A percentile compares a stretch with the other conserved stretches of the same genome.
Evolutionary conservation across 306 rosid genomes (phyloP).

Genomic region (Lupinus albus): DNA sequence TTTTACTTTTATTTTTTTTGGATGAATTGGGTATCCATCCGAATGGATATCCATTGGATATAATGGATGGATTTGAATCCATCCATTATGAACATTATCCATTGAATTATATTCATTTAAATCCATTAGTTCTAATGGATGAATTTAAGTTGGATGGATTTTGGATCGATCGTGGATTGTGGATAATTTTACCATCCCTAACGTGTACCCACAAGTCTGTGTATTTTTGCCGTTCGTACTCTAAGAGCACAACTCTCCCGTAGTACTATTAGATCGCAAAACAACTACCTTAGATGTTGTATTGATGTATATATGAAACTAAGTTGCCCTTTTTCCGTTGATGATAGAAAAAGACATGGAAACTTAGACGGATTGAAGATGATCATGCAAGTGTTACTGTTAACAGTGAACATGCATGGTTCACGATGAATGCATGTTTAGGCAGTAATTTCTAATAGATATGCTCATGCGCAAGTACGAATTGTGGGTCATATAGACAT

Average conservation of each 20-base stretch:
- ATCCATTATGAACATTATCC: too few relatives aligned
- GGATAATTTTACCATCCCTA: too few relatives aligned
- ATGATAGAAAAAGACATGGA: slow-evolving; percentile 2
- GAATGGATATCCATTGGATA: too few relatives aligned
- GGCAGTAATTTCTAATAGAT: not conserved
- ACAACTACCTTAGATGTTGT: not conserved
- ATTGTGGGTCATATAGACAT: not conserved
- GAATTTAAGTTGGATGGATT: too few relatives aligned
- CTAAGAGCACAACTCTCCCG: not conserved
- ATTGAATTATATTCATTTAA: too few relatives aligned
- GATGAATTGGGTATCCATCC: too few relatives aligned
- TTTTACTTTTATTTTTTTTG: too few relatives aligned
- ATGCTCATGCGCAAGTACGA: not conserved
- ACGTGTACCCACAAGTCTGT: too few relatives aligned
- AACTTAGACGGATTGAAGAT: not conserved
- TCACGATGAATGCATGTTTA: not conserved
- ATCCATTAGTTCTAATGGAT: too few relatives aligned
- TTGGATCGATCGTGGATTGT: too few relatives aligned
- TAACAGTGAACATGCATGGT: not conserved
- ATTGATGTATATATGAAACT: not conserved
- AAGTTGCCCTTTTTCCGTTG: not conserved
- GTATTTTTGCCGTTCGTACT: too few relatives aligned
- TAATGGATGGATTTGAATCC: too few relatives aligned
- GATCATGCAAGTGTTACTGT: not conserved
- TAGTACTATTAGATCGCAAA: not conserved